Evolutionary conservation across 441 rosid genomes (phyloP).

Genomic region (Corymbia calophylla): DNA sequence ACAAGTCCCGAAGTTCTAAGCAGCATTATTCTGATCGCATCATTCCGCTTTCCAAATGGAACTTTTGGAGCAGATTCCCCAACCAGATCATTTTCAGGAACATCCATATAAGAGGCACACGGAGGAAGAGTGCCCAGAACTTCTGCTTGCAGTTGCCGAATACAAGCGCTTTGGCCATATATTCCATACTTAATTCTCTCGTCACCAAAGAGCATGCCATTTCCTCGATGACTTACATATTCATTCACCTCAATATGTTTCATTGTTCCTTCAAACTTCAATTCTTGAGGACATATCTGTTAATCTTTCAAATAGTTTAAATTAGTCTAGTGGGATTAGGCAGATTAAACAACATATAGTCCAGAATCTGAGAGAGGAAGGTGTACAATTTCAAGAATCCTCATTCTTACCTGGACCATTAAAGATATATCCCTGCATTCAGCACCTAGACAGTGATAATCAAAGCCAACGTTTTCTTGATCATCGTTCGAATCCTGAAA

Average conservation of each 20-base stretch:
- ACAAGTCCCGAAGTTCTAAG: conserved; percentile 56
- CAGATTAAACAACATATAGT: not conserved
- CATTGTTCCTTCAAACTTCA: conserved; percentile 66
- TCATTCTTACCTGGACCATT: conserved; percentile 65
- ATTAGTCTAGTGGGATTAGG: conserved; percentile 14
- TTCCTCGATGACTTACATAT: conserved; percentile 26
- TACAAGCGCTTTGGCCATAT: conserved; percentile 17
- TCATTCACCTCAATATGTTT: conserved; percentile 61
- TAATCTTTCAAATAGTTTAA: conserved; percentile 30
- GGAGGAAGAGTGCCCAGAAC: conserved; percentile 69
- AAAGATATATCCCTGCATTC: conserved; percentile 56
- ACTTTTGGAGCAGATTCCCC: conserved; percentile 28
- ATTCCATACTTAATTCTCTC: conserved; percentile 14
- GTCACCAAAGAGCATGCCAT: conserved; percentile 12
- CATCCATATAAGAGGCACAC: conserved; percentile 24
- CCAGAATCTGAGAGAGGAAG: conserved; percentile 5
- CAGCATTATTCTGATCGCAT: conserved; percentile 50
- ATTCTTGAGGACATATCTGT: conserved; percentile 76
- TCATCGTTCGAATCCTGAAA: conserved; percentile 15
- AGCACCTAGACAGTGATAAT: conserved; percentile 59
- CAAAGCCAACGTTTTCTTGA: conserved; percentile 19
- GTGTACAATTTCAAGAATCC: conserved; percentile 5
- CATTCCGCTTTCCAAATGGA: conserved; percentile 27
- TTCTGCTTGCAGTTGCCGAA: conserved; percentile 56
- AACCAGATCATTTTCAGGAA: conserved; percentile 20